Conservation (phyloP, 2,329 filamentous ascomycete genomes). For the Leptographium wingfieldii region DNA sequence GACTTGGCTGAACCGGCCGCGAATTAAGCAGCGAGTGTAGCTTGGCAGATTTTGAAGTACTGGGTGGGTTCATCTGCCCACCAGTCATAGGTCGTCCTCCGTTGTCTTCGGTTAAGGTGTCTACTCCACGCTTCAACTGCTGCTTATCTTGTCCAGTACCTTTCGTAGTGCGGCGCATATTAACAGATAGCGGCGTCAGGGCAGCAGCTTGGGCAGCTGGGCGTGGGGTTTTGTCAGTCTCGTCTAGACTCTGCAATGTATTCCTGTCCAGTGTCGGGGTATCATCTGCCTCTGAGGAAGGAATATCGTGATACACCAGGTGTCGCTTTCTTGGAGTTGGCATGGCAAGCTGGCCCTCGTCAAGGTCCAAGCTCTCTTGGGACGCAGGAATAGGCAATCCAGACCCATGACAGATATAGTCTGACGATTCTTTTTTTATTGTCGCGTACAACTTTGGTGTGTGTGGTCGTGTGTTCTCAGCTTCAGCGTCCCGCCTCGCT, state of each 20-base stretch:
- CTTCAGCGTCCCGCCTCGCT: conserved; percentile 24
- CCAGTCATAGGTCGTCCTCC: not conserved
- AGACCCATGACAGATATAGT: not conserved
- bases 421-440: conserved; percentile 1
- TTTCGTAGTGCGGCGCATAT: not conserved
- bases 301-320: not conserved
- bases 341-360: conserved; percentile 30
- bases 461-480: not conserved
- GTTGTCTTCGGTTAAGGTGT: conserved; percentile 3
- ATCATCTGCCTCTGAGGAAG: not conserved
- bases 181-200: conserved; percentile 5
- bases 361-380: conserved; percentile 49
- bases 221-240: not conserved
- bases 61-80: not conserved
- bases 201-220: not conserved
- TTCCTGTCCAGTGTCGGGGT: not conserved
- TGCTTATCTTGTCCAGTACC: not conserved
- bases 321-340: conserved; percentile 29
- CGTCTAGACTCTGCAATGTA: not conserved
- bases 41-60: not conserved
- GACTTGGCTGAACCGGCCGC: conserved; percentile 8
- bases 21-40: conserved; percentile 9
- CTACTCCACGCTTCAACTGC: conserved; percentile 7
- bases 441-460: not conserved
- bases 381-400: conserved; percentile 12